Evolutionary conservation across 345 rosid species (phyloP).

Genomic region (Eucalyptus shirleyi): DNA sequence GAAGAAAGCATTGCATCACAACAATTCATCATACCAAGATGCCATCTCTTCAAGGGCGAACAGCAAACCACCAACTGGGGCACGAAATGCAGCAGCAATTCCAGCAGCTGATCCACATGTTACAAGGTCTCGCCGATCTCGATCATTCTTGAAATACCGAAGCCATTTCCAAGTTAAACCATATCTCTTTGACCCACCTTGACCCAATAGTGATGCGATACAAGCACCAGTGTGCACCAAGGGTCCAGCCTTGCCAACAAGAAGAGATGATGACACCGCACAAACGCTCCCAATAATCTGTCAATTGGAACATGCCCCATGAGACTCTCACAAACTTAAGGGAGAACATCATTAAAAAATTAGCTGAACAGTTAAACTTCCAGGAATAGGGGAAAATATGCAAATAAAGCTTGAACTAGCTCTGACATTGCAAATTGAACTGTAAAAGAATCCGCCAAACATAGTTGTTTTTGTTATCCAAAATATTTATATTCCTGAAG

Average conservation of each 20-base stretch:
- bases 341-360: not conserved
- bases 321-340: not conserved
- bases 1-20: not conserved
- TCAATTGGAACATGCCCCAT: not conserved
- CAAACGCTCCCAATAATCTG: constrained; percentile 82
- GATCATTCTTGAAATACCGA: constrained; percentile 65
- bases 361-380: not conserved
- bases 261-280: constrained; percentile 80
- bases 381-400: not conserved
- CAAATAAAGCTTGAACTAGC: not conserved
- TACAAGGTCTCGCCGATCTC: constrained; percentile 85
- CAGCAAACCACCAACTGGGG: constrained; percentile 90
- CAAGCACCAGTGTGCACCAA: constrained; percentile 97
- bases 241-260: constrained; percentile 96
- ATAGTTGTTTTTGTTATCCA: not conserved
- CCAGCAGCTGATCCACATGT: constrained; percentile 98
- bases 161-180: constrained; percentile 78
- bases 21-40: constrained; percentile 50
- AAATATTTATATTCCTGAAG: not conserved
- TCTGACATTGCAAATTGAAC: not conserved
- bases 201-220: constrained; percentile 77
- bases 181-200: constrained; percentile 84
- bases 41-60: constrained; percentile 95
- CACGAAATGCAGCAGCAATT: constrained; percentile 84
- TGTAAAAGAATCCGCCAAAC: not conserved